Conservation (phyloP, 2,329 filamentous ascomycete species). For the Capronia coronata region DNA sequence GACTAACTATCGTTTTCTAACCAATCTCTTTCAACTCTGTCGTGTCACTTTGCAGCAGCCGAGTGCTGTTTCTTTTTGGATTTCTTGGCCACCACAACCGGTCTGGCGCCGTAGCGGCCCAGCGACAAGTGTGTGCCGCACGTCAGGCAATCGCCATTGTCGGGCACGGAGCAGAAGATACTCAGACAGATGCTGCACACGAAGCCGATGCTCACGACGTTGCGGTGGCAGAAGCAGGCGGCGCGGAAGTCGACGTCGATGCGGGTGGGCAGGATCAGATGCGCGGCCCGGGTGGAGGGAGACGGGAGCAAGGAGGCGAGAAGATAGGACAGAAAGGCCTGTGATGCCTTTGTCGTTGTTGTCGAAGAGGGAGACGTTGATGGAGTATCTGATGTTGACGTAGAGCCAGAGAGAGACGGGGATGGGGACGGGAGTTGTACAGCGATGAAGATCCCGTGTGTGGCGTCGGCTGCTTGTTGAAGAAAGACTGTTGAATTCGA, state of each 20-base stretch:
- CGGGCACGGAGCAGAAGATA: slow-evolving; percentile 70
- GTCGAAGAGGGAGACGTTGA: no score
- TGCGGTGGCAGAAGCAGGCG: slow-evolving; percentile 95
- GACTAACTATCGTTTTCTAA: not conserved
- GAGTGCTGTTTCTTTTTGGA: slow-evolving; percentile 68
- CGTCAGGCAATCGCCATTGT: slow-evolving; percentile 67
- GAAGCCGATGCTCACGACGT: slow-evolving; percentile 84
- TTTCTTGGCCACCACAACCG: slow-evolving; percentile 49
- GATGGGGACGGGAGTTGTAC: slow-evolving; percentile 31
- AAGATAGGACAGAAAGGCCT: slow-evolving; percentile 79
- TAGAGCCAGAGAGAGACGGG: slow-evolving; percentile 2
- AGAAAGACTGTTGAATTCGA: slow-evolving; percentile 65
- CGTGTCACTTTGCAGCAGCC: not conserved
- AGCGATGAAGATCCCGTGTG: slow-evolving; percentile 62
- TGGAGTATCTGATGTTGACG: slow-evolving; percentile 22
- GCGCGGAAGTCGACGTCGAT: slow-evolving; percentile 91
- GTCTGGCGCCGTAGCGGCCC: slow-evolving; percentile 62
- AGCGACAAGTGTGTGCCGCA: slow-evolving; percentile 73
- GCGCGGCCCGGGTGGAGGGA: slow-evolving; percentile 50
- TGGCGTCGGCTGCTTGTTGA: slow-evolving; percentile 78
- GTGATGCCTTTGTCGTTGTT: slow-evolving; percentile 44
- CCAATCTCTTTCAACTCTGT: no score
- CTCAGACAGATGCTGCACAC: slow-evolving; percentile 95
- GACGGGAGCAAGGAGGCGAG: slow-evolving; percentile 91
- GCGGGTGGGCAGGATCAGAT: slow-evolving; percentile 70